Conservation (phyloP, 306 rosid species). For the Trichosanthes truncata region DNA sequence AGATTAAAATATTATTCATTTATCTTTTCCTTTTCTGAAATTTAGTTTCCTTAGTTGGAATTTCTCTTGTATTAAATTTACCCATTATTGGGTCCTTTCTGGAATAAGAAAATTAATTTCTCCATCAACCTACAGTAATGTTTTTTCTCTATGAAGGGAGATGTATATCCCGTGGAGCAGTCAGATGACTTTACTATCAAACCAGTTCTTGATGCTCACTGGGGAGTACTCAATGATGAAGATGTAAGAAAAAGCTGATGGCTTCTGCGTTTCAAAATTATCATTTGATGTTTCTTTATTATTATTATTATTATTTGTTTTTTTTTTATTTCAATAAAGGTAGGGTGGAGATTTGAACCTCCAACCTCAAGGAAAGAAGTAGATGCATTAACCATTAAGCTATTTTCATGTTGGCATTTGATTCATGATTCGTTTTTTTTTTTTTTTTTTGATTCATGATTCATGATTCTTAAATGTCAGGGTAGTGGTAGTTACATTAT, state of each 20-base stretch:
- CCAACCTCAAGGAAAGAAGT: not conserved
- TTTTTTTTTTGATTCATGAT: no score
- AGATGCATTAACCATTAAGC: not conserved
- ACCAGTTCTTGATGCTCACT: slow-evolving; percentile 51
- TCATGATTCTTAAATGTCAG: not conserved
- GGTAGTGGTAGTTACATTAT: not conserved
- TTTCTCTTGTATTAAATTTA: no score
- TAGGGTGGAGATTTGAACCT: not conserved
- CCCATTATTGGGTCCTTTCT: no score
- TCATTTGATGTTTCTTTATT: not conserved
- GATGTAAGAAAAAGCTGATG: slow-evolving; percentile 29
- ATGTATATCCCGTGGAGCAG: slow-evolving; percentile 52
- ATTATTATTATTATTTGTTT: no score
- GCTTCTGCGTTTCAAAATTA: not conserved
- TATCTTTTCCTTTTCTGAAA: no score
- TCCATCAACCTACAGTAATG: no score
- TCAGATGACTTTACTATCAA: slow-evolving; percentile 19
- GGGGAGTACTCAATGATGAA: slow-evolving; percentile 51
- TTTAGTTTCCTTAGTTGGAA: no score
- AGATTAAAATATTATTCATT: no score
- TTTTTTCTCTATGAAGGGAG: slow-evolving; percentile 30
- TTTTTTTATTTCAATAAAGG: no score
- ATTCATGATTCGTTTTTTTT: not conserved
- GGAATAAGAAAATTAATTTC: no score
- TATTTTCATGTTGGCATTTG: not conserved